Evolutionary conservation across 768 basidiomycete species (phyloP), one percentile per base, ranked within the genome.

Genomic region (Hygrocybe punicea): DNA sequence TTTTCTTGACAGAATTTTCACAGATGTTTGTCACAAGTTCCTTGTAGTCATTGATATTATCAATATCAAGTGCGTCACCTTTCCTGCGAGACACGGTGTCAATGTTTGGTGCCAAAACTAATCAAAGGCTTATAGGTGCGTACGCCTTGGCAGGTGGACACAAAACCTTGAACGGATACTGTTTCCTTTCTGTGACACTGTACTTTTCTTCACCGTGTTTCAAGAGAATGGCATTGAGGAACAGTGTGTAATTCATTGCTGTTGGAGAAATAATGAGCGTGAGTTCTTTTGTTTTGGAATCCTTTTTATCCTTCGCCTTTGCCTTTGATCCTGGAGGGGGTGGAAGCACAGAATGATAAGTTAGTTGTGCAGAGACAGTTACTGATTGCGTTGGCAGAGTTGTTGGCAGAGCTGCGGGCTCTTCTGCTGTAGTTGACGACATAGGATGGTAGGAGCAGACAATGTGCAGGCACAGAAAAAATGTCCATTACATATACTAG

Each of bases 1-100:
- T 24, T 48, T 60, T 63, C 2, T 40, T 42, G 2, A 60, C 59
- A 21, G 48, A 16, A 10, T 53, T 47, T 13, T 57, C 54, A 11
- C 56, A 19, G 11, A 62, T 39, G 21, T 57, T 48, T 16, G 29
- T 17, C 1, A 54, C 58, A 10, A 65, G 23, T 11, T 60, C 50
- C 34, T 58, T 21, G 40, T 57, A 65, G 19, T 63, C 59, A 17
- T 35, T 4, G 21, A 60, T 33, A 13, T 52, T 46, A 11, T 65
- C 57, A 19, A 65, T 34, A 40, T 65, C 59, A n/a, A 65, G 33
- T 4, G 64, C 60, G 54, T 64, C 59, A 14, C 57, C 58, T 62
- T 65, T 65, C 6, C 64, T 65, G 39, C n/a, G 40, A 16, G 40
- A 19, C 4, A n/a, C n/a, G n/a, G n/a, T n/a, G 19, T 16, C 3